Percentiles rank a stretch among this genome's conserved stretches.
Conservation (phyloP, 228 moss, liverwort and hornwort genomes). For the Sphagnum magellanicum region DNA sequence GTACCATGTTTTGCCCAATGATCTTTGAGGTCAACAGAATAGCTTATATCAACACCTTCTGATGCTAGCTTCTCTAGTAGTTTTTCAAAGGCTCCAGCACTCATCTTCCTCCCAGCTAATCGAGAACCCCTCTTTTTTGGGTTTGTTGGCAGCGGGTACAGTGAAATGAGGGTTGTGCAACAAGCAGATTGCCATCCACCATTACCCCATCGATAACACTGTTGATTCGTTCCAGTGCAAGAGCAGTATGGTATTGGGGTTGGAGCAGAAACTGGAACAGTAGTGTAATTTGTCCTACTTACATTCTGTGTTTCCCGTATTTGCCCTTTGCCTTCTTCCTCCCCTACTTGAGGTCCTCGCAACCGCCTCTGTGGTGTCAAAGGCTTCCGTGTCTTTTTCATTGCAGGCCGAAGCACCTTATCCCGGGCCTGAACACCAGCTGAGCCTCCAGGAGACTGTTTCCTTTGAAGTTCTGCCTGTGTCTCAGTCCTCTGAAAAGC, state of each 20-base stretch:
- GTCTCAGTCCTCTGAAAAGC: conserved; percentile 5
- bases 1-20: conserved; percentile 99
- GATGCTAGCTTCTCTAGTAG: conserved; percentile 68
- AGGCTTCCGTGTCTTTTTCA: conserved; percentile 40
- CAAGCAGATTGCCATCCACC: conserved; percentile 97
- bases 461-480: conserved; percentile 27
- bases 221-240: conserved; percentile 84
- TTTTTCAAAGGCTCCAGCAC: conserved; percentile 87
- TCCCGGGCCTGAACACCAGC: conserved; percentile 21
- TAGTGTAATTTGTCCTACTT: conserved; percentile 17
- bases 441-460: conserved; percentile 23
- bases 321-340: conserved; percentile 18
- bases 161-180: conserved; percentile 81
- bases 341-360: conserved; percentile 10
- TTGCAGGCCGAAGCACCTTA: conserved; percentile 26
- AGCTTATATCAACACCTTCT: conserved; percentile 64
- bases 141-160: conserved; percentile 88
- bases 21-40: conserved; percentile 74
- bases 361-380: conserved; percentile 16
- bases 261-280: conserved; percentile 23
- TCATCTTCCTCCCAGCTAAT: conserved; percentile 93
- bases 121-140: conserved; percentile 84
- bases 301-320: conserved; percentile 24
- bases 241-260: conserved; percentile 87
- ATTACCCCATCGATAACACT: conserved; percentile 90